Conservation (phyloP, 2,329 filamentous ascomycete species). For the Gnomoniopsis sp. region DNA sequence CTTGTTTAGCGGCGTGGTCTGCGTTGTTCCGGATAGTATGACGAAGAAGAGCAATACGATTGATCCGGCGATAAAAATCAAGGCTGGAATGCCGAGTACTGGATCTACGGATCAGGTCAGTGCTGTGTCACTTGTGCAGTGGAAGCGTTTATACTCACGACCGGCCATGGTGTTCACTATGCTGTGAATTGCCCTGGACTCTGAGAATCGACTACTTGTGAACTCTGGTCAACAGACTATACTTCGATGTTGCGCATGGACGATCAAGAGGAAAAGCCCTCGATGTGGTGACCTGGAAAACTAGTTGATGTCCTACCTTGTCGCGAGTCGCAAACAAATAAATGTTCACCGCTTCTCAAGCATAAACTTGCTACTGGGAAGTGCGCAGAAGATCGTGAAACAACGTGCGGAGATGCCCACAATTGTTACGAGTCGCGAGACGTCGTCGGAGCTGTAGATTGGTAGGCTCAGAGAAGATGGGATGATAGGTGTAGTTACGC, state of each 20-base stretch:
- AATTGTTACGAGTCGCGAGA: too few species aligned
- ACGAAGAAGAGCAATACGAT: conserved; percentile 57
- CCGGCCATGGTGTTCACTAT: conserved; percentile 14
- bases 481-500: background rate
- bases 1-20: conserved; percentile 57
- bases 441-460: background rate
- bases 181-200: background rate
- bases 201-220: background rate
- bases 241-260: background rate
- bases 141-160: background rate
- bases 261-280: background rate
- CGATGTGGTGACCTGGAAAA: background rate
- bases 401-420: too few species aligned
- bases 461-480: background rate
- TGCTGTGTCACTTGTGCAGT: background rate
- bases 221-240: background rate
- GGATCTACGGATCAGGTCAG: conserved; percentile 31
- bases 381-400: background rate
- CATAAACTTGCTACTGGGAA: too few species aligned
- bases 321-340: background rate
- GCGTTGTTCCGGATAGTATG: conserved; percentile 52
- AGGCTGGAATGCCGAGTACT: conserved; percentile 38
- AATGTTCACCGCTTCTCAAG: background rate
- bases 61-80: conserved; percentile 48
- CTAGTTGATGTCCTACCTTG: background rate